A percentile compares a stretch with the other conserved stretches of the same genome.
Evolutionary conservation across 371 early-diverging fungal genomes (phyloP).

Genomic region (Mortierella sp.): DNA sequence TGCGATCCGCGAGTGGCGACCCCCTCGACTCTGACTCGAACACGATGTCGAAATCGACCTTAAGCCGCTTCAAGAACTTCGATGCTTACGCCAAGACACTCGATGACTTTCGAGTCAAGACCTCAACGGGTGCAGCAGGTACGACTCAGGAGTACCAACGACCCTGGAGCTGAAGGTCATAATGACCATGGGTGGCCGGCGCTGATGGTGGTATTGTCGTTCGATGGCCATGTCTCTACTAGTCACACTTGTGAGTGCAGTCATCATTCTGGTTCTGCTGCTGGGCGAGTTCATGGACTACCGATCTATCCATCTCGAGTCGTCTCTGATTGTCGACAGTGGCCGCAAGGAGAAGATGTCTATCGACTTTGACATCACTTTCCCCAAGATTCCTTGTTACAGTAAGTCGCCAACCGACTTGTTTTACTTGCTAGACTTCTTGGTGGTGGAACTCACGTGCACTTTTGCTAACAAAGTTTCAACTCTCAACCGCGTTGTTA

Average conservation of each 20-base stretch:
- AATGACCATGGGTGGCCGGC: too few relatives aligned
- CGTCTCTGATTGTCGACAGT: constrained; percentile 87
- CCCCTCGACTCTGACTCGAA: not conserved
- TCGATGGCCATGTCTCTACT: constrained; percentile 1
- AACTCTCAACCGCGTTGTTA: too few relatives aligned
- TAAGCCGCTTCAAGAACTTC: constrained; percentile 68
- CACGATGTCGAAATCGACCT: constrained; percentile 35
- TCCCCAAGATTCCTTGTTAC: constrained; percentile 92
- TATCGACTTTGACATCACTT: constrained; percentile 91
- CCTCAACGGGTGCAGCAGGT: constrained; percentile 87
- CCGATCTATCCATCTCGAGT: constrained; percentile 69
- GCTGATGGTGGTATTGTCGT: too few relatives aligned
- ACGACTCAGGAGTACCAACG: constrained; percentile 7
- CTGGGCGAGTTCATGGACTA: constrained; percentile 88
- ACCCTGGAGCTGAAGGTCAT: not conserved
- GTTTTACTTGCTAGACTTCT: too few relatives aligned
- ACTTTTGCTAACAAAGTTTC: too few relatives aligned
- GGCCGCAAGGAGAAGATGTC: constrained; percentile 88
- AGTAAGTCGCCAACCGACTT: constrained; percentile 55
- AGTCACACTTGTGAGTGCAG: constrained; percentile 85
- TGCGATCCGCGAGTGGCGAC: constrained; percentile 2
- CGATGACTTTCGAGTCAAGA: constrained; percentile 94
- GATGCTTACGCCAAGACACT: constrained; percentile 97
- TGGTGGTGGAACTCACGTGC: too few relatives aligned
- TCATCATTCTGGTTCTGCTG: constrained; percentile 79